phyloP scores from a whole-genome alignment of 768 basidiomycete genomes.

The Lactifluus rugatus region DNA sequence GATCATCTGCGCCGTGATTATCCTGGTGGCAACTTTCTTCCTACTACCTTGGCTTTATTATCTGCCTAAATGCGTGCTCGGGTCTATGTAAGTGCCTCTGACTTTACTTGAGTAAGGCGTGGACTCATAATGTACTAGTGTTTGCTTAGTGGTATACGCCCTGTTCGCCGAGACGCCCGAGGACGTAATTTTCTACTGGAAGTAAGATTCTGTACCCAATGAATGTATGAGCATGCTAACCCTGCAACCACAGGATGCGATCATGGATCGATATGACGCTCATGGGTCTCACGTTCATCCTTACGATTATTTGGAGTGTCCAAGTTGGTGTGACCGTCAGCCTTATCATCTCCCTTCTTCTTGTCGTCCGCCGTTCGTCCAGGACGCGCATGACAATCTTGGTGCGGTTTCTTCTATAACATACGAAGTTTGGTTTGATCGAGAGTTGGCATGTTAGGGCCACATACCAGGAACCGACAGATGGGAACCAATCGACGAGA shows the following conservation, averaged over 20 bases:
- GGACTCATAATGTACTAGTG: constrained; percentile 36
- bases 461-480: constrained; percentile 78
- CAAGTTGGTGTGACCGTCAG: constrained; percentile 90
- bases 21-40: constrained; percentile 83
- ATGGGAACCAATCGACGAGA: constrained; percentile 88
- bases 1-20: constrained; percentile 59
- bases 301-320: constrained; percentile 83
- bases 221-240: background rate
- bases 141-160: constrained; percentile 75
- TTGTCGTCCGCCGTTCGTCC: constrained; percentile 86
- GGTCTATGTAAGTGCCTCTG: constrained; percentile 57
- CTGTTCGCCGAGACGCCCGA: constrained; percentile 82
- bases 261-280: constrained; percentile 88
- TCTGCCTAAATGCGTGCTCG: constrained; percentile 84
- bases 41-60: constrained; percentile 77
- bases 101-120: constrained; percentile 1
- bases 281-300: constrained; percentile 80
- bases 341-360: constrained; percentile 74
- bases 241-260: constrained; percentile 45
- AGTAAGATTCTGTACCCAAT: constrained; percentile 33
- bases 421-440: background rate
- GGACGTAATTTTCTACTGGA: constrained; percentile 78
- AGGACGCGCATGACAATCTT: constrained; percentile 85
- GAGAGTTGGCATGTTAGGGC: constrained; percentile 39
- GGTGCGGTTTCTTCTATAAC: constrained; percentile 31